Conservation (phyloP, 179 eudicot species). For the Corrigiola litoralis region DNA sequence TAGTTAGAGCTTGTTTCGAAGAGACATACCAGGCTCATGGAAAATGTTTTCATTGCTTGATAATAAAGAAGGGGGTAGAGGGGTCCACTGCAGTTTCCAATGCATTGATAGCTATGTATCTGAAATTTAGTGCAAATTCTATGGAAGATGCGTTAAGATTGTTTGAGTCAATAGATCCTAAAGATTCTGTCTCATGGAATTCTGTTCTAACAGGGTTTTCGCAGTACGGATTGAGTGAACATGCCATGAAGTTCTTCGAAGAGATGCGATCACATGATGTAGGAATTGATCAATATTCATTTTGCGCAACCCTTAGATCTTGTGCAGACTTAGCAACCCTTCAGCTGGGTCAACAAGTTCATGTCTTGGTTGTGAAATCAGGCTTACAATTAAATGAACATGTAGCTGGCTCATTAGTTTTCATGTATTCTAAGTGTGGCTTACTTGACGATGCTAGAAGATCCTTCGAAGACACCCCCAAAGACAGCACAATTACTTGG, state of each 20-base stretch:
- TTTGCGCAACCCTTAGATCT: slow-evolving; percentile 71
- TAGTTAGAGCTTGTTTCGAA: slow-evolving; percentile 65
- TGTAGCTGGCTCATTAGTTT: slow-evolving; percentile 66
- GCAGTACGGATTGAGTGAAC: slow-evolving; percentile 67
- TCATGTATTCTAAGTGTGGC: slow-evolving; percentile 92
- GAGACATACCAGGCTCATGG: slow-evolving; percentile 37
- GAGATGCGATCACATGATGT: slow-evolving; percentile 41
- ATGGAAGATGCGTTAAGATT: slow-evolving; percentile 58
- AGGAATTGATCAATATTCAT: slow-evolving; percentile 65
- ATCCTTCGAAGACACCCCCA: slow-evolving; percentile 62
- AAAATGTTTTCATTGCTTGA: slow-evolving; percentile 58
- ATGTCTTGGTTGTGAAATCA: slow-evolving; percentile 49
- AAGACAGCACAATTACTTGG: slow-evolving; percentile 69
- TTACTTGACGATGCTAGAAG: slow-evolving; percentile 55
- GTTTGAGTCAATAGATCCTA: slow-evolving; percentile 47
- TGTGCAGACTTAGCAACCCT: slow-evolving; percentile 79
- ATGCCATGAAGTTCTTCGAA: slow-evolving; percentile 51
- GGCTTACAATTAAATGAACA: slow-evolving; percentile 60
- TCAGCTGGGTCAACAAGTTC: slow-evolving; percentile 65
- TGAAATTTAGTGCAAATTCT: slow-evolving; percentile 34
- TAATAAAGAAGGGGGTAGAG: slow-evolving; percentile 64
- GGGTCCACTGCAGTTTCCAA: slow-evolving; percentile 54
- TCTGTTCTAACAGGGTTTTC: slow-evolving; percentile 74
- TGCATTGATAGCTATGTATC: slow-evolving; percentile 72
- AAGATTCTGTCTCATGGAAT: slow-evolving; percentile 81